phyloP scores from a whole-genome alignment of 2,329 filamentous ascomycete species.

The Dothistroma septosporum region DNA sequence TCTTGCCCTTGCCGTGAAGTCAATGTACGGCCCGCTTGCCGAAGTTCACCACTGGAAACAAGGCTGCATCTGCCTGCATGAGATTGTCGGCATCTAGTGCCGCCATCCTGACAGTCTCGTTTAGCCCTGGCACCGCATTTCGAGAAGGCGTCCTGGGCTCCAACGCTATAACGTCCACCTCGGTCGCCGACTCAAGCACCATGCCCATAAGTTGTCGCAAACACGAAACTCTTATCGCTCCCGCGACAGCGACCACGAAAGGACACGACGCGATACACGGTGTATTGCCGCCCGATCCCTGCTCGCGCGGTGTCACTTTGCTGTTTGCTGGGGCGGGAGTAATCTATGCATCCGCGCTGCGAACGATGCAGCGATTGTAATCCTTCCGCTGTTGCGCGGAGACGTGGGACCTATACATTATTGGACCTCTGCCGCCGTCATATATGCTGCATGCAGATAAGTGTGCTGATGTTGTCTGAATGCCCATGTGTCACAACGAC shows the following conservation, averaged over 20 bases:
- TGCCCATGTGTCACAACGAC: not conserved
- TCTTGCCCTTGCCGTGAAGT: conserved; percentile 1
- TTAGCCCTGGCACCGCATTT: not conserved
- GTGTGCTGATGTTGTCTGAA: not conserved
- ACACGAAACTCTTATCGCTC: not conserved
- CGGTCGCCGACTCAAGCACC: not conserved
- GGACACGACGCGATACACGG: not conserved
- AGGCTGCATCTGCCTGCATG: not conserved
- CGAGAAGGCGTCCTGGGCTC: not conserved
- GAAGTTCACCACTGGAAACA: not conserved
- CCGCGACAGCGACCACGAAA: not conserved
- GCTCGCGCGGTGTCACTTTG: conserved; percentile 4
- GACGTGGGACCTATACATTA: not conserved
- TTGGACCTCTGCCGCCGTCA: not conserved
- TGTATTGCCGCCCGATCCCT: not conserved
- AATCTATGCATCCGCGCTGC: conserved; percentile 7
- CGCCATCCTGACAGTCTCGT: not conserved
- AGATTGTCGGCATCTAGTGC: conserved; percentile 1
- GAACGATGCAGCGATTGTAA: conserved; percentile 2
- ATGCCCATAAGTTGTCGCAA: not conserved
- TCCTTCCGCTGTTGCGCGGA: not conserved
- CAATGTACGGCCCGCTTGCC: conserved; percentile 1
- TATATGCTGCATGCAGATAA: not conserved
- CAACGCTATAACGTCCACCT: not conserved
- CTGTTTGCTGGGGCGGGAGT: conserved; percentile 2